Evolutionary conservation across 139 green algal species (phyloP), one percentile per base, ranked within the genome.

Genomic region (Prasinococcaceae sp.): DNA sequence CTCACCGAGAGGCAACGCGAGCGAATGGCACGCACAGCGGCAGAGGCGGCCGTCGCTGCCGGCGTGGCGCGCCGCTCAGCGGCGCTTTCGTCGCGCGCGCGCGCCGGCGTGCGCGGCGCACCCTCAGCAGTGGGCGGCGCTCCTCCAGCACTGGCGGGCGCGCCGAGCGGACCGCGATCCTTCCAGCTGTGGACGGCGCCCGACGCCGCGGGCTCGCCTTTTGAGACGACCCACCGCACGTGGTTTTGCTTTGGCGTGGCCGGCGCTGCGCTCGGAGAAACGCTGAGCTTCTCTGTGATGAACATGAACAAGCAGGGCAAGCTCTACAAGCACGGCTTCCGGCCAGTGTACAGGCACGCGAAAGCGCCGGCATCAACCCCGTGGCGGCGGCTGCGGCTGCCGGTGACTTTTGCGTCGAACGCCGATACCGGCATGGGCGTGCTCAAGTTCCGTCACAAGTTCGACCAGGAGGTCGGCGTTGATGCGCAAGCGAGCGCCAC

Each of bases 161-260:
- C n/a, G n/a, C n/a, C n/a, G n/a, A n/a, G n/a, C n/a, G n/a, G n/a
- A n/a, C n/a, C n/a, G n/a, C n/a, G n/a, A n/a, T n/a, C n/a, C n/a
- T 49, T 40, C 35, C 12, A 48, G 6, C 25, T 61, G 10, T 49
- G 32, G 26, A 47, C 47, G 5, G 9, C 6, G 24, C 30, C 30
- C 22, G 55, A 63, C 55, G 46, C 29, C 55, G 25, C 19, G 5
- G 45, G 33, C 28, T 47, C 35, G 30, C n/a, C 32, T 4, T 32
- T 32, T 16, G 30, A 25, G 49, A 65, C 47, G 33, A 53, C 47
- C 39, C 65, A 72, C 46, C 45, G 70, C 5, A 52, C 70, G 42
- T 79, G 70, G 70, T 79, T 79, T 50, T 58, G 72, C 26, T 79
- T 75, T 36, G 27, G 36, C 17, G 53, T 74, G 29, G 47, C 25